Evolutionary conservation across 768 basidiomycete species (phyloP).

Genomic region (Lactarius tabidus): DNA sequence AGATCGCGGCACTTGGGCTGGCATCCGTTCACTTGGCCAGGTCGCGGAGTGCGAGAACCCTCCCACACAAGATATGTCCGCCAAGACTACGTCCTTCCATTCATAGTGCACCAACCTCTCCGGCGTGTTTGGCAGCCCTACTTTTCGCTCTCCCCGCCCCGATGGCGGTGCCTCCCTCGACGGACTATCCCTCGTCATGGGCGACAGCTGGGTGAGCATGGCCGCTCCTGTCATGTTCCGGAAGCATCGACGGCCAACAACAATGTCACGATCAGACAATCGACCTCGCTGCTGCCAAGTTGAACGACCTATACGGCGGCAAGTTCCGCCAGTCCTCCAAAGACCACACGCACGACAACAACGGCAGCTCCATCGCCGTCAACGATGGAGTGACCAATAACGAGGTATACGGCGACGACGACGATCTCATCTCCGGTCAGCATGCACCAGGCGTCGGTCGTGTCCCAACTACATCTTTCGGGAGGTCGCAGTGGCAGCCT

Average conservation of each 20-base stretch:
- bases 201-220: conserved; percentile 95
- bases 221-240: conserved; percentile 91
- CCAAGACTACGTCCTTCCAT: conserved; percentile 46
- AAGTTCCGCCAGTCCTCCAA: conserved; percentile 66
- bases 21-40: conserved; percentile 62
- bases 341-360: conserved; percentile 24
- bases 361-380: not conserved
- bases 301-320: conserved; percentile 45
- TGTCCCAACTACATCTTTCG: not conserved
- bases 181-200: conserved; percentile 51
- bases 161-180: conserved; percentile 35
- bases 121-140: no score
- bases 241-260: conserved; percentile 44
- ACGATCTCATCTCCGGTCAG: conserved; percentile 38
- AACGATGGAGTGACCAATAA: conserved; percentile 29
- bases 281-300: conserved; percentile 54
- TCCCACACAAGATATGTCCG: conserved; percentile 57
- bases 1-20: conserved; percentile 63
- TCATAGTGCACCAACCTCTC: conserved; percentile 93
- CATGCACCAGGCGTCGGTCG: conserved; percentile 27
- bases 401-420: conserved; percentile 52
- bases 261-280: conserved; percentile 39
- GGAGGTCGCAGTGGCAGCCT: conserved; percentile 41
- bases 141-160: conserved; percentile 48
- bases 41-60: conserved; percentile 72